phyloP scores from a whole-genome alignment of 164 flowering plant genomes.

The Macadamia tetraphylla region DNA sequence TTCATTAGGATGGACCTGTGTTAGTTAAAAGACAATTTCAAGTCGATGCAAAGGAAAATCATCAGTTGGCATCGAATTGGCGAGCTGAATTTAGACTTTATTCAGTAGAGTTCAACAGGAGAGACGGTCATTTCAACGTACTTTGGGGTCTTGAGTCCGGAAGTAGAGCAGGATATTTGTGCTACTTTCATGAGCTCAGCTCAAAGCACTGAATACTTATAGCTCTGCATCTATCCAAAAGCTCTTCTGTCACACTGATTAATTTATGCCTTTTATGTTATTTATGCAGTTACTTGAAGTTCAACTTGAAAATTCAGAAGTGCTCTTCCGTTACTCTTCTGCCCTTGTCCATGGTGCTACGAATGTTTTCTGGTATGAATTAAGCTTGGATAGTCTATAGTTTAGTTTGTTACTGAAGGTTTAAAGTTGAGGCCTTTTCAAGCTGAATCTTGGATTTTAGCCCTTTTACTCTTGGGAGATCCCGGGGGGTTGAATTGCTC shows the following conservation, averaged over 20 bases:
- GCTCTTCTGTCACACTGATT: background rate
- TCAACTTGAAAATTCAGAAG: conserved; percentile 67
- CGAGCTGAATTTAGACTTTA: background rate
- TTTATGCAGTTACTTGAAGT: conserved; percentile 84
- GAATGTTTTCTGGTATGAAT: conserved; percentile 89
- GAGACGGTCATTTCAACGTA: background rate
- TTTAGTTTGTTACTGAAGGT: background rate
- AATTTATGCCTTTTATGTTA: background rate
- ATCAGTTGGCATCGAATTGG: background rate
- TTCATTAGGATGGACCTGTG: background rate
- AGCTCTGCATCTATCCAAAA: background rate
- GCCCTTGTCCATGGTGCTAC: conserved; percentile 98
- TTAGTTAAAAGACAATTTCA: no score
- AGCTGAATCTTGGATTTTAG: background rate
- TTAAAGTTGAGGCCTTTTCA: background rate
- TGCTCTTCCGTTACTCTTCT: conserved; percentile 84
- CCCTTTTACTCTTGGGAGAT: background rate
- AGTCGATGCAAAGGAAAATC: background rate
- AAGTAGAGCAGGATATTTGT: background rate
- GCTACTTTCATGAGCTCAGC: background rate
- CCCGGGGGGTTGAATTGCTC: background rate
- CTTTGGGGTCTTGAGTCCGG: background rate
- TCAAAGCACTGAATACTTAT: background rate
- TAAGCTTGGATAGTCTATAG: background rate
- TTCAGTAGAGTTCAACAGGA: background rate